A percentile compares a stretch with the other conserved stretches of the same genome.
phyloP scores from a whole-genome alignment of 2,329 filamentous ascomycete genomes.

The Hyphodiscus sp. region DNA sequence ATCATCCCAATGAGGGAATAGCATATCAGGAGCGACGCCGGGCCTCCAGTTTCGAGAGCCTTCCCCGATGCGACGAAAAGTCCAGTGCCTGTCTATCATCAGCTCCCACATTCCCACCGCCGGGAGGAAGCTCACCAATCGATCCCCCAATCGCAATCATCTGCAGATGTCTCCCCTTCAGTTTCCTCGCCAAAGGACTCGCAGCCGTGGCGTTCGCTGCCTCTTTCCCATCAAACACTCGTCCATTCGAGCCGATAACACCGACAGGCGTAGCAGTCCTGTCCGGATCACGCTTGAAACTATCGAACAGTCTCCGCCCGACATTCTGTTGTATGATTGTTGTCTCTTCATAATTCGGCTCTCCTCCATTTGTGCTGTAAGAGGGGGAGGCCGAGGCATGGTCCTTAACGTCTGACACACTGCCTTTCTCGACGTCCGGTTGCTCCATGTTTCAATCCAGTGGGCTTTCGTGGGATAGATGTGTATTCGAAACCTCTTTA shows the following conservation, averaged over 20 bases:
- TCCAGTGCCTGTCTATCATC: constrained; percentile 54
- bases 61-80: constrained; percentile 79
- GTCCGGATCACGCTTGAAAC: constrained; percentile 25
- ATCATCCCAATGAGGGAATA: constrained; percentile 75
- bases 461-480: not conserved
- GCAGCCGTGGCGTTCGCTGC: constrained; percentile 59
- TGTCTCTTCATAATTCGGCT: constrained; percentile 22
- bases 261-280: constrained; percentile 44
- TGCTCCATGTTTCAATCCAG: not conserved
- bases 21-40: constrained; percentile 71
- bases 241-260: constrained; percentile 22
- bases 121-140: constrained; percentile 50
- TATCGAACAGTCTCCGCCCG: constrained; percentile 18
- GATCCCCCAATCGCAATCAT: constrained; percentile 97
- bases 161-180: constrained; percentile 83
- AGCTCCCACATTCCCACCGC: not conserved
- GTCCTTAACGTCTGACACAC: constrained; percentile 5
- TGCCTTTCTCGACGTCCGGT: constrained; percentile 12
- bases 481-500: not conserved
- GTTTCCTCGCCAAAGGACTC: constrained; percentile 65
- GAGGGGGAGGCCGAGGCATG: constrained; percentile 8
- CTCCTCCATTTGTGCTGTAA: constrained; percentile 15
- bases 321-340: constrained; percentile 12
- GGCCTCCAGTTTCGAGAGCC: constrained; percentile 66
- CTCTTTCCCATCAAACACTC: constrained; percentile 54